These are phyloP conservation scores for Pyronema omphalodes DNA, from an alignment of 495 filamentous ascomycete species.

Conservation along the genomic window DNA sequence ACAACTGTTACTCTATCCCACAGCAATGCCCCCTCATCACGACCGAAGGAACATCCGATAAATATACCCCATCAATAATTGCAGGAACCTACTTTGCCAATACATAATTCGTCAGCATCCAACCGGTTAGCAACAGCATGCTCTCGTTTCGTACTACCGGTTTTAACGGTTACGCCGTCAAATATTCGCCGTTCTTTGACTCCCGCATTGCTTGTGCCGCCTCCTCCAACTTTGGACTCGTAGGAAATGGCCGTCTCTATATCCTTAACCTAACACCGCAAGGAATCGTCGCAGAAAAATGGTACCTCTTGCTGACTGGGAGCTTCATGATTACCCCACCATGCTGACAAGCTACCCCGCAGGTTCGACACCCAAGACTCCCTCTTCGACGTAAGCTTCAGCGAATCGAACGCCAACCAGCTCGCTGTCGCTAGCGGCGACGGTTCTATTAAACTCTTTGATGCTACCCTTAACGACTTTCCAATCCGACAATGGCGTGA, in stretches of 20 bases:
- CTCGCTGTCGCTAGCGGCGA: constrained; percentile 73
- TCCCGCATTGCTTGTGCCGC: constrained; percentile 73
- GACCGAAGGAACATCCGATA: no score
- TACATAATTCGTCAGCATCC: no score
- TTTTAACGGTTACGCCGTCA: constrained; percentile 85
- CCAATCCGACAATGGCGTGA: constrained; percentile 79
- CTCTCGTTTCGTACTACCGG: constrained; percentile 83
- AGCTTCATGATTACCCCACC: background rate
- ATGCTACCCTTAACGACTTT: constrained; percentile 49
- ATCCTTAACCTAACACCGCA: constrained; percentile 60
- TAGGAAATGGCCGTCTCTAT: constrained; percentile 82
- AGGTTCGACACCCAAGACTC: constrained; percentile 86
- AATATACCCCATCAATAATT: no score
- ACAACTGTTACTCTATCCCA: no score
- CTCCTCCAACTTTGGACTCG: constrained; percentile 83
- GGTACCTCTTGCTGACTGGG: constrained; percentile 24
- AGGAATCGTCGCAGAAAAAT: constrained; percentile 69
- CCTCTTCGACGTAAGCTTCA: constrained; percentile 85
- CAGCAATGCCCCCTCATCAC: no score
- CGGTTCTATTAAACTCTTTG: constrained; percentile 86
- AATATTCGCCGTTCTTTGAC: constrained; percentile 97
- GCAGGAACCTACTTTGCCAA: no score
- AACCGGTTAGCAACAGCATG: constrained; percentile 37
- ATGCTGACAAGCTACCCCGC: constrained; percentile 26
- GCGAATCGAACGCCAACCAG: constrained; percentile 87